Base-by-base conservation (phyloP, 441 rosid genomes). In the Croton setiger region DNA sequence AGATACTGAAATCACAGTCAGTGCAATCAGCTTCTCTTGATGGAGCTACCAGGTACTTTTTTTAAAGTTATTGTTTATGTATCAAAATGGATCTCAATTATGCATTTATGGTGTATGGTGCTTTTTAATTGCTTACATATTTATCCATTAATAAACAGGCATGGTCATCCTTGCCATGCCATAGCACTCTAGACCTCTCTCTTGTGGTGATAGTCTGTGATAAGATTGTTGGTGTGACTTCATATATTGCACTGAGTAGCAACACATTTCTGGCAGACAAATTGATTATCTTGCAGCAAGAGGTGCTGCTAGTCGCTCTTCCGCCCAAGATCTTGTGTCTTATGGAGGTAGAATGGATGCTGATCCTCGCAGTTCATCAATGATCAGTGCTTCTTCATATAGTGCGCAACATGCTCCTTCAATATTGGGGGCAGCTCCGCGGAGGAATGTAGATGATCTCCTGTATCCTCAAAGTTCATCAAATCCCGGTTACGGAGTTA, bases 251-350 rank as follows among this genome's bases (percentile, higher is more conserved):
- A 84, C 98, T 95, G 81, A 91, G 98, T 82, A 79, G 87, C 90
- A 84, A 80, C 81, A 72, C 85, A 78, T 93, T 93, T 96, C 91
- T 96, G 97, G 98, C 99, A 93, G 99, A 93, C 97, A 88, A 88
- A 72, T 88, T 70, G 97, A 93, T 75, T 96, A 92, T 85, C 99
- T 93, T 82, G 85, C 96, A 82, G 91, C 93, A 80, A 87, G 98
- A 78, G 84, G 84, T 81, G 83, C 88, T 76, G 77, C 87, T 77
- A 76, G 82, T 81, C 96, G 88, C 74, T 94, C 81, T 81, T 71
- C 92, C 69, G 74, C 84, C 56, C 89, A 86, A 80, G 98, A 91
- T 78, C 84, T 84, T 68, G n/a, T 84, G 80, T 80, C 93, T 64
- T 91, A 84, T 62, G 93, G 96, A 76, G 93, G 93, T 81, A 84